Evolutionary conservation across 2,329 filamentous ascomycete genomes (phyloP).

Genomic region (Alternaria sp.): DNA sequence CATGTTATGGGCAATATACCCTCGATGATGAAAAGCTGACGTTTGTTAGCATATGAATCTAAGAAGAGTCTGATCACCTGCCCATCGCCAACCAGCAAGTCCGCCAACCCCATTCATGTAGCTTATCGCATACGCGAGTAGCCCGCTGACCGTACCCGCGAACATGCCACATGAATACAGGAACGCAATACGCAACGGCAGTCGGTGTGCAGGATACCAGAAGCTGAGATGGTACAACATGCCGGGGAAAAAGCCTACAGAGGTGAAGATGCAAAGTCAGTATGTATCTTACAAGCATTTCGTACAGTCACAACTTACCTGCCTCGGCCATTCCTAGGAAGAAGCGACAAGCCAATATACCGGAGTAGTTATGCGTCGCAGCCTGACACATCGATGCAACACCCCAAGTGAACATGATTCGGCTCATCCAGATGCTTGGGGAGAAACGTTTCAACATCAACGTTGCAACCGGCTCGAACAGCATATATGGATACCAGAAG

Average conservation of each 20-base stretch:
- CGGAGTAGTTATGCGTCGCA: constrained; percentile 41
- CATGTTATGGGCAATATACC: constrained; percentile 32
- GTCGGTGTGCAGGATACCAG: constrained; percentile 67
- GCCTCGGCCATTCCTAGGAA: not conserved
- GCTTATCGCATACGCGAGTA: constrained; percentile 65
- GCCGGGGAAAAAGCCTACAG: not conserved
- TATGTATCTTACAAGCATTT: no score
- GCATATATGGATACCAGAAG: constrained; percentile 49
- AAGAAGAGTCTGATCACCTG: constrained; percentile 8
- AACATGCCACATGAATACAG: constrained; percentile 66
- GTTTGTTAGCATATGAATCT: not conserved
- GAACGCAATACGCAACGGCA: constrained; percentile 63
- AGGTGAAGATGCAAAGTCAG: no score
- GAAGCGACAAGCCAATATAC: not conserved
- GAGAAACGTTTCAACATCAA: constrained; percentile 32
- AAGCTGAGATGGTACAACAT: constrained; percentile 51
- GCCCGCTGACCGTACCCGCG: constrained; percentile 66
- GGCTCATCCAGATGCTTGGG: constrained; percentile 33
- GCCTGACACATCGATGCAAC: constrained; percentile 56
- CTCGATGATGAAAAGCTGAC: constrained; percentile 35
- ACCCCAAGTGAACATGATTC: constrained; percentile 37
- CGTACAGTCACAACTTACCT: no score
- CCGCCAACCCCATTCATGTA: constrained; percentile 66
- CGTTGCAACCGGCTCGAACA: constrained; percentile 40
- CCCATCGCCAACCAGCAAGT: constrained; percentile 45